These are phyloP conservation scores for Withania somnifera DNA, from an alignment of 305 asterid genomes.

Conservation along the genomic window DNA sequence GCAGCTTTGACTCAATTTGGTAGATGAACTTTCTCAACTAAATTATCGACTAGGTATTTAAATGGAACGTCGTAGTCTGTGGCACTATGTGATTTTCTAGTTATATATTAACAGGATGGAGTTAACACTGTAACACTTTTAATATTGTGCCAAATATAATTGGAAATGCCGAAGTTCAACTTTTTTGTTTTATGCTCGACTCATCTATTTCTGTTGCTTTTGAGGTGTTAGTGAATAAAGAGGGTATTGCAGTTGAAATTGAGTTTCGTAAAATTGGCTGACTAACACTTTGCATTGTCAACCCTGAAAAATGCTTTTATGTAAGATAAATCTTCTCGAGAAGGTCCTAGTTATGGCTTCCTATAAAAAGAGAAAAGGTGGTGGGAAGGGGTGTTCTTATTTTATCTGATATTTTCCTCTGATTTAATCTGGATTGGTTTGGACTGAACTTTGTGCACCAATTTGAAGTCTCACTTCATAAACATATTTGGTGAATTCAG, in stretches of 20 bases:
- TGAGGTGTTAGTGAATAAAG: not conserved
- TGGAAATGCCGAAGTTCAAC: not conserved
- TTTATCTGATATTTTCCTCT: not conserved
- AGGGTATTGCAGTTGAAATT: not conserved
- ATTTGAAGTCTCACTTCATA: not conserved
- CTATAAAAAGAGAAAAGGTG: not conserved
- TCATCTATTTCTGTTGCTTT: not conserved
- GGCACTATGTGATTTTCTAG: not conserved
- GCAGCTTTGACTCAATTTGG: not conserved
- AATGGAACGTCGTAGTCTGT: not conserved
- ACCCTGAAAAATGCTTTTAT: not conserved
- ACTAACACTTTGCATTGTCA: not conserved
- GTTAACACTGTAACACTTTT: not conserved
- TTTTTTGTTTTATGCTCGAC: not conserved
- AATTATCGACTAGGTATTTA: not conserved
- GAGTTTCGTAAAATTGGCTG: not conserved
- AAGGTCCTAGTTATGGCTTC: not conserved
- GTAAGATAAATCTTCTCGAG: not conserved
- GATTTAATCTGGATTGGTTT: not conserved
- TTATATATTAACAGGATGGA: not conserved
- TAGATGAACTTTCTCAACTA: not conserved
- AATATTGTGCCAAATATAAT: not conserved
- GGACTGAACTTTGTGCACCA: not conserved
- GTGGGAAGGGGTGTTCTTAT: not conserved
- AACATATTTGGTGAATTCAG: constrained; percentile 19